Evolutionary conservation across 2,329 filamentous ascomycete genomes (phyloP).

Genomic region (Podosphaera aphanis): DNA sequence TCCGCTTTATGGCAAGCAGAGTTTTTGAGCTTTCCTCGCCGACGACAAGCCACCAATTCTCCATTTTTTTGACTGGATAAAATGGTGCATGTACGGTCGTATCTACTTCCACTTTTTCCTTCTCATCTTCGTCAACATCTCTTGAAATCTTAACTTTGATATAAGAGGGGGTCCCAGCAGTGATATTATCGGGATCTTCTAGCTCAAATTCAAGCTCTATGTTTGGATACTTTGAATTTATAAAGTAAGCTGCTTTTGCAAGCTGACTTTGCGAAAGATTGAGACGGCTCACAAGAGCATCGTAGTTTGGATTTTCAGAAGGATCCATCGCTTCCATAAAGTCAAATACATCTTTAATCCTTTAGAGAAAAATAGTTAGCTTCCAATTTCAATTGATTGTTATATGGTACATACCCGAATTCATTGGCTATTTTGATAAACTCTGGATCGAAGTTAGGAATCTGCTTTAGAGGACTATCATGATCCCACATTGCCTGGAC

Average conservation of each 20-base stretch:
- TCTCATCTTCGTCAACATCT: conserved; percentile 48
- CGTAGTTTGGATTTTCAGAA: conserved; percentile 67
- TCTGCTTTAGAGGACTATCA: conserved; percentile 89
- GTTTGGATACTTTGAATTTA: conserved; percentile 89
- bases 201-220: conserved; percentile 77
- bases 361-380: conserved; percentile 20
- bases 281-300: conserved; percentile 51
- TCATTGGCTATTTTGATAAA: conserved; percentile 64
- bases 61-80: conserved; percentile 75
- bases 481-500: conserved; percentile 98
- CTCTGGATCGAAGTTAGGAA: conserved; percentile 74
- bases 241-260: conserved; percentile 76
- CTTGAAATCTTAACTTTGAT: conserved; percentile 68
- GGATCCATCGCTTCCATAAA: conserved; percentile 99
- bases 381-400: neutral
- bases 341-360: conserved; percentile 81
- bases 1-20: conserved; percentile 77
- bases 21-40: conserved; percentile 77
- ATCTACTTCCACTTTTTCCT: conserved; percentile 42
- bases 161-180: conserved; percentile 58
- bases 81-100: conserved; percentile 82
- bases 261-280: conserved; percentile 63
- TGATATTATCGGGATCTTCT: conserved; percentile 57
- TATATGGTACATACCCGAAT: conserved; percentile 34
- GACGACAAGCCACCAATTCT: conserved; percentile 97